A percentile compares a stretch with the other conserved stretches of the same genome.
These are phyloP conservation scores for Globisporangium apiculatum DNA, from an alignment of 352 stramenopile species.

Conservation along the genomic window DNA sequence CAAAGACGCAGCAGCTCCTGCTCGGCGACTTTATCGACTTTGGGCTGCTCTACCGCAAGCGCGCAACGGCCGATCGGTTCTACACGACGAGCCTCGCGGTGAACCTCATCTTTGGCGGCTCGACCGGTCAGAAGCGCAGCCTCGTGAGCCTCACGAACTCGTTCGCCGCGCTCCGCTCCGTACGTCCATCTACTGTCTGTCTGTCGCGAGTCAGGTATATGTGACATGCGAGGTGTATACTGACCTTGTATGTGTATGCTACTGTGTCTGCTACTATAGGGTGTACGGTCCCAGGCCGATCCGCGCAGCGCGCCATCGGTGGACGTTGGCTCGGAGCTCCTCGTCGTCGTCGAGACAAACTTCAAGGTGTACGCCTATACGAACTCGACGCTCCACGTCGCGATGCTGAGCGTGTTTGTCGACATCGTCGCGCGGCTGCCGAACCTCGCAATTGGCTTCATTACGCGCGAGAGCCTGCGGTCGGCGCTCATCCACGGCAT, in stretches of 20 bases:
- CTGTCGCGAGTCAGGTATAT: neutral
- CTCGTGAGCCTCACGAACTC: slow-evolving; percentile 41
- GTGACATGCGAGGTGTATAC: neutral
- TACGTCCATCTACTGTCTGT: slow-evolving; percentile 1
- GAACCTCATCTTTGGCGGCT: slow-evolving; percentile 86
- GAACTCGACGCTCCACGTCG: slow-evolving; percentile 82
- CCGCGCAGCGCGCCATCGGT: slow-evolving; percentile 22
- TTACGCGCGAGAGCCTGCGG: slow-evolving; percentile 87
- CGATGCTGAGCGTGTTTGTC: slow-evolving; percentile 91
- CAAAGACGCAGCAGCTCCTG: slow-evolving; percentile 63
- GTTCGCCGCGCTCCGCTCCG: slow-evolving; percentile 33
- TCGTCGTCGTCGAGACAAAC: slow-evolving; percentile 89
- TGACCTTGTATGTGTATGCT: neutral
- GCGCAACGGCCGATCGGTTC: slow-evolving; percentile 52
- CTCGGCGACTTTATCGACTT: slow-evolving; percentile 85
- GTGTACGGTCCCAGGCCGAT: slow-evolving; percentile 34
- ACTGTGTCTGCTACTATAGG: neutral
- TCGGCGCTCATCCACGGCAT: slow-evolving; percentile 87
- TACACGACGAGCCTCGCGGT: slow-evolving; percentile 88
- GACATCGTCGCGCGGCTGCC: slow-evolving; percentile 86
- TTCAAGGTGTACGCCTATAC: slow-evolving; percentile 92
- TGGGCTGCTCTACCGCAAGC: slow-evolving; percentile 74
- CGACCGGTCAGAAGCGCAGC: slow-evolving; percentile 47
- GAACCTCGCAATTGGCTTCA: slow-evolving; percentile 88
- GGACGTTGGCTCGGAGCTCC: slow-evolving; percentile 33